phyloP scores from a whole-genome alignment of 257 asterid genomes.

The Solanum rostratum region DNA sequence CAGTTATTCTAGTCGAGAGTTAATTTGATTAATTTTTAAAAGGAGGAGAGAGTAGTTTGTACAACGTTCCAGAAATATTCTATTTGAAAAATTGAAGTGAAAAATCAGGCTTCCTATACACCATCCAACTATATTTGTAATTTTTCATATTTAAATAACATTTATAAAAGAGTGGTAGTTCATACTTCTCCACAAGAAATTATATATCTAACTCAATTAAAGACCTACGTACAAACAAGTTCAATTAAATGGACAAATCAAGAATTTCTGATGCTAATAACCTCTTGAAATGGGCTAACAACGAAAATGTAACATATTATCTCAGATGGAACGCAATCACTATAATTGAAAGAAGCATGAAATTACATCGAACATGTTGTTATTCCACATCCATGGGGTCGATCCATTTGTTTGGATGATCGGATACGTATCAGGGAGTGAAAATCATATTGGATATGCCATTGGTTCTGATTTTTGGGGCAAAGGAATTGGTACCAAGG shows the following conservation, averaged over 20 bases:
- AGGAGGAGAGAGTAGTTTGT: no score
- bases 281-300: conserved; percentile 50
- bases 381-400: conserved; percentile 65
- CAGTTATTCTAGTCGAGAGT: no score
- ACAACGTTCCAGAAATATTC: no score
- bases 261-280: conserved; percentile 47
- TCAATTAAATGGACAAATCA: conserved; percentile 29
- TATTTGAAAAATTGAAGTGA: neutral
- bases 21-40: no score
- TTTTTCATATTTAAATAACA: neutral
- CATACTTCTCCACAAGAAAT: neutral
- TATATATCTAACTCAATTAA: neutral
- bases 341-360: conserved; percentile 39
- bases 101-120: neutral
- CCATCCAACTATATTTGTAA: neutral
- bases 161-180: neutral
- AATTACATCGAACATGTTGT: conserved; percentile 39
- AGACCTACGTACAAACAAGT: neutral
- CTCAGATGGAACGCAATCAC: conserved; percentile 48
- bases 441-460: conserved; percentile 45
- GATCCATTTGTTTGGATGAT: conserved; percentile 44
- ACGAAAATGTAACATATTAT: conserved; percentile 39
- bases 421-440: conserved; percentile 48
- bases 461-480: conserved; percentile 48
- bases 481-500: conserved; percentile 38